Conservation (phyloP, 805 yeast species). For the Saccharomycopsis selenospora region DNA sequence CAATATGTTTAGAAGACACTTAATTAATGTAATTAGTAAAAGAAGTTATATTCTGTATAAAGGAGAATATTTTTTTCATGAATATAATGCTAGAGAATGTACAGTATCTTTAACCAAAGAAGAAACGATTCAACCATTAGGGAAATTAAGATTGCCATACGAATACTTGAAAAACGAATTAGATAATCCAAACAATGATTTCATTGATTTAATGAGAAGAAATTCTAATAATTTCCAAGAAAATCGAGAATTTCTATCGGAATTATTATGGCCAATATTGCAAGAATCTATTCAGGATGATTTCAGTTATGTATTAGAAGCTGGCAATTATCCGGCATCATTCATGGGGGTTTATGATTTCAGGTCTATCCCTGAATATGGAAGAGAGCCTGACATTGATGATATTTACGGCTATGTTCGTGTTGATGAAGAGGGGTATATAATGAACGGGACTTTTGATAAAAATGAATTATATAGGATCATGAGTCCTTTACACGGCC, state of each 20-base stretch:
- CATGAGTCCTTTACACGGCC: constrained; percentile 38
- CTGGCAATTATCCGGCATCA: constrained; percentile 42
- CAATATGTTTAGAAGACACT: not conserved
- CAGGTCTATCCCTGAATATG: constrained; percentile 54
- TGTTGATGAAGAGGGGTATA: constrained; percentile 47
- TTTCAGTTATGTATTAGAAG: constrained; percentile 48
- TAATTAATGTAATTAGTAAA: no score
- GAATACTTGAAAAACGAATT: no score
- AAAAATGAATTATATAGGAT: constrained; percentile 52
- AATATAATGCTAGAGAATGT: not conserved
- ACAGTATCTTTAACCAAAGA: not conserved
- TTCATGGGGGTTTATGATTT: constrained; percentile 69
- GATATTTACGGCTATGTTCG: constrained; percentile 65
- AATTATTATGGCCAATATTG: constrained; percentile 24
- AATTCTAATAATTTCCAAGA: constrained; percentile 26
- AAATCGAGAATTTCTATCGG: constrained; percentile 24
- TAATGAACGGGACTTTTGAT: constrained; percentile 50
- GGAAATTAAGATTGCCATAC: not conserved
- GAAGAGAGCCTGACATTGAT: constrained; percentile 63
- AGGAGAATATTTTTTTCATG: not conserved
- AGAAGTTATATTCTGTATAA: not conserved
- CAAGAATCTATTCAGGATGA: constrained; percentile 33
- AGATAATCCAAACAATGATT: no score
- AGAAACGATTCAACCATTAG: constrained; percentile 26
- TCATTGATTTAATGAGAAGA: no score